Evolutionary conservation across 306 rosid species (phyloP).

Genomic region (Cucumis sativus): Cucumber_9930_V3 NC_026659.2:19035001-19035500

Average conservation of each 20-base stretch:
- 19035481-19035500: not conserved
- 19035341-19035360: not conserved
- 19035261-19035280: not conserved
- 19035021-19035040: not conserved
- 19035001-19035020: not conserved
- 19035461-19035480: conserved; percentile 1
- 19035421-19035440: not conserved
- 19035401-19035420: not conserved
- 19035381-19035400: not conserved
- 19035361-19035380: not conserved
- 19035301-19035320: not conserved
- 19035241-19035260: not conserved
- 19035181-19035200: conserved; percentile 96
- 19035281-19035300: not conserved
- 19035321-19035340: not conserved
- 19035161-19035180: conserved; percentile 81
- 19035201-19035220: conserved; percentile 74
- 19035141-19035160: conserved; percentile 85
- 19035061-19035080: not conserved
- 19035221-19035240: conserved; percentile 61
- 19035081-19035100: not conserved
- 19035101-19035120: not conserved
- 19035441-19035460: not conserved
- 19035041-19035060: not conserved
- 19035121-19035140: not conserved